Evolutionary conservation across 2,329 filamentous ascomycete genomes (phyloP).

Genomic region (Pseudogymnoascus sp.): DNA sequence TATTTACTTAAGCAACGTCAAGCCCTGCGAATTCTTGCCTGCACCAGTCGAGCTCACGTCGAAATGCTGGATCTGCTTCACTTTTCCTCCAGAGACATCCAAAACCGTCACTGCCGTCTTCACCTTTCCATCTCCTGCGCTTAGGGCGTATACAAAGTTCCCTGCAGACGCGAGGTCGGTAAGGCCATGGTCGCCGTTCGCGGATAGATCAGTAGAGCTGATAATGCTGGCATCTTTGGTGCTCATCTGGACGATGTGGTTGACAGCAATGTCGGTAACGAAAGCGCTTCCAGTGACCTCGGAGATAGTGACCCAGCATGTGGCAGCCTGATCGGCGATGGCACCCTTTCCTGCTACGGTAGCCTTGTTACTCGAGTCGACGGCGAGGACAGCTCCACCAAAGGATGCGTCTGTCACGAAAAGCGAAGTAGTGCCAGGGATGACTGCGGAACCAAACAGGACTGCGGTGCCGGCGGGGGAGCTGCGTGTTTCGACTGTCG

Average conservation of each 20-base stretch:
- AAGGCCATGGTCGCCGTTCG: constrained; percentile 42
- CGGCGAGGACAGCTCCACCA: constrained; percentile 41
- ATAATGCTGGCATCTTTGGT: constrained; percentile 40
- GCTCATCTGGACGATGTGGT: constrained; percentile 50
- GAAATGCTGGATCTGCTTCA: neutral
- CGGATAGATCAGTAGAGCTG: constrained; percentile 32
- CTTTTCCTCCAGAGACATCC: constrained; percentile 24
- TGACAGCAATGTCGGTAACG: constrained; percentile 46
- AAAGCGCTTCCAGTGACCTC: constrained; percentile 42
- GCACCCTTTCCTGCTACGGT: constrained; percentile 34
- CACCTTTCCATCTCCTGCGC: constrained; percentile 20
- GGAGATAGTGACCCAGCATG: constrained; percentile 51
- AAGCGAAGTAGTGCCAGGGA: constrained; percentile 35
- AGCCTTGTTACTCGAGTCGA: constrained; percentile 25
- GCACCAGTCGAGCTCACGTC: neutral
- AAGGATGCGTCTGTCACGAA: constrained; percentile 53
- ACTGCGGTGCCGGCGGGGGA: constrained; percentile 48
- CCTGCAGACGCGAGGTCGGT: constrained; percentile 47
- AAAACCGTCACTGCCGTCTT: constrained; percentile 32
- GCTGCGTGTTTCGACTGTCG: constrained; percentile 27
- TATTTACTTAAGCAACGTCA: neutral
- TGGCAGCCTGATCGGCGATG: constrained; percentile 46
- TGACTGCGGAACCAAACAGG: constrained; percentile 44
- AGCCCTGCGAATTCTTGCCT: neutral
- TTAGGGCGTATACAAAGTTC: constrained; percentile 48